phyloP scores from a whole-genome alignment of 352 stramenopile species.

The Phytophthora tentaculata region DNA sequence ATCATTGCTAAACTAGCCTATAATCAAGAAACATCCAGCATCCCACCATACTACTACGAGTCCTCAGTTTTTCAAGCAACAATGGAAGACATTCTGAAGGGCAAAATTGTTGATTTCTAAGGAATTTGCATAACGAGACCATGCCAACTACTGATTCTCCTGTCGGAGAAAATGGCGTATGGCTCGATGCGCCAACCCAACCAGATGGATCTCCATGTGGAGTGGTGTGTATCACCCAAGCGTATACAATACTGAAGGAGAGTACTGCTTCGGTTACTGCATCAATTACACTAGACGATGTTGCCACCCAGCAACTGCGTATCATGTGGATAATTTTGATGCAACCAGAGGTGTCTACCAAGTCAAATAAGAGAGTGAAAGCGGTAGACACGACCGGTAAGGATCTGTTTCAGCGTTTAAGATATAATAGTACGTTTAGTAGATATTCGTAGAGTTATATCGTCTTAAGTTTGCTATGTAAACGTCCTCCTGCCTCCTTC shows the following conservation, averaged over 20 bases:
- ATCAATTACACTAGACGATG: not conserved
- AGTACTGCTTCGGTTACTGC: not conserved
- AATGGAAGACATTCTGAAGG: slow-evolving; percentile 1
- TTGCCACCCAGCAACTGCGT: slow-evolving; percentile 1
- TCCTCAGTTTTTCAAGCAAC: not conserved
- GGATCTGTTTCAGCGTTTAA: not conserved
- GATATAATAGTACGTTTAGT: not conserved
- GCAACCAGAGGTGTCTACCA: slow-evolving; percentile 1
- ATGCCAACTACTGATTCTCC: not conserved
- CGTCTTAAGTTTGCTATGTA: not conserved
- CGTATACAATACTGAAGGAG: not conserved
- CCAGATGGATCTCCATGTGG: slow-evolving; percentile 10
- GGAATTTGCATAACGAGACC: not conserved
- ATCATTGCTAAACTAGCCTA: slow-evolving; percentile 2
- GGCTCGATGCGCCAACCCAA: slow-evolving; percentile 4
- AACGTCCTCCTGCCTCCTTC: no score
- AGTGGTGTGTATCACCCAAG: slow-evolving; percentile 8
- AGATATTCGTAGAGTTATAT: not conserved
- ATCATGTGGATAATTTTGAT: slow-evolving; percentile 9
- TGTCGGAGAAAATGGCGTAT: not conserved
- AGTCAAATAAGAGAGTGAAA: not conserved
- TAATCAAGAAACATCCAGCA: not conserved
- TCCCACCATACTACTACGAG: slow-evolving; percentile 17
- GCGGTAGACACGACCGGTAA: not conserved
- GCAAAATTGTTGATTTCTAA: slow-evolving; percentile 1